These are phyloP conservation scores for Elongisporangium undulatum DNA, from an alignment of 352 stramenopile genomes.

Conservation along the genomic window DNA sequence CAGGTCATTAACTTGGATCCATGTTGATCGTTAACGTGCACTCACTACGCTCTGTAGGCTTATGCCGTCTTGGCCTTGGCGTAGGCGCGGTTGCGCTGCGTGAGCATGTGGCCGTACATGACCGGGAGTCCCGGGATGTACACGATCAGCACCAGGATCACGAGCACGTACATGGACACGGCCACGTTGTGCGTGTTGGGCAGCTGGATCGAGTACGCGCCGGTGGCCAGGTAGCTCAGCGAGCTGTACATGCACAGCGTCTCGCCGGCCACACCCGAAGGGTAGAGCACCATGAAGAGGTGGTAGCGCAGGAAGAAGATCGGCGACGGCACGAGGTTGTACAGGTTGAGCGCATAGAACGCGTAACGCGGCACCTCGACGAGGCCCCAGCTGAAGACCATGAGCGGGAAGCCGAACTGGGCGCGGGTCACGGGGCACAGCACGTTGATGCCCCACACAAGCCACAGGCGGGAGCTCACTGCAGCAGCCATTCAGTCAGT, in stretches of 20 bases:
- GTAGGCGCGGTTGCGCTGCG: slow-evolving; percentile 79
- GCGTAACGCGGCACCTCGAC: slow-evolving; percentile 95
- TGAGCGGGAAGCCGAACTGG: slow-evolving; percentile 84
- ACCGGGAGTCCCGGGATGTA: slow-evolving; percentile 76
- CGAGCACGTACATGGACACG: slow-evolving; percentile 68
- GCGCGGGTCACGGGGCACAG: slow-evolving; percentile 69
- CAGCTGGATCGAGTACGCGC: slow-evolving; percentile 65
- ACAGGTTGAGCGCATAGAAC: slow-evolving; percentile 96
- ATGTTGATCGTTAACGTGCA: background rate
- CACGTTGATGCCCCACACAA: slow-evolving; percentile 94
- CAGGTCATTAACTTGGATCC: background rate
- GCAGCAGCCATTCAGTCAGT: background rate
- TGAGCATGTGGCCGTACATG: slow-evolving; percentile 87
- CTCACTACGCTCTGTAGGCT: slow-evolving; percentile 1
- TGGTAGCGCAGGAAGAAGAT: slow-evolving; percentile 98
- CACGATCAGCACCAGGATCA: slow-evolving; percentile 61
- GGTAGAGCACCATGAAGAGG: slow-evolving; percentile 98
- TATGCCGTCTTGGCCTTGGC: slow-evolving; percentile 73
- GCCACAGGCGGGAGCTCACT: slow-evolving; percentile 89
- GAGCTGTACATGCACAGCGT: slow-evolving; percentile 75
- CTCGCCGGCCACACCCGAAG: slow-evolving; percentile 90
- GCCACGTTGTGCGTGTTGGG: slow-evolving; percentile 78
- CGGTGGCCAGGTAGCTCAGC: slow-evolving; percentile 45
- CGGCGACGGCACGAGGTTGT: slow-evolving; percentile 91
- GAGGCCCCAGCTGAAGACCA: slow-evolving; percentile 85